Base-by-base conservation (phyloP, 202 grass and related monocot species). In the Setaria italica region DNA sequence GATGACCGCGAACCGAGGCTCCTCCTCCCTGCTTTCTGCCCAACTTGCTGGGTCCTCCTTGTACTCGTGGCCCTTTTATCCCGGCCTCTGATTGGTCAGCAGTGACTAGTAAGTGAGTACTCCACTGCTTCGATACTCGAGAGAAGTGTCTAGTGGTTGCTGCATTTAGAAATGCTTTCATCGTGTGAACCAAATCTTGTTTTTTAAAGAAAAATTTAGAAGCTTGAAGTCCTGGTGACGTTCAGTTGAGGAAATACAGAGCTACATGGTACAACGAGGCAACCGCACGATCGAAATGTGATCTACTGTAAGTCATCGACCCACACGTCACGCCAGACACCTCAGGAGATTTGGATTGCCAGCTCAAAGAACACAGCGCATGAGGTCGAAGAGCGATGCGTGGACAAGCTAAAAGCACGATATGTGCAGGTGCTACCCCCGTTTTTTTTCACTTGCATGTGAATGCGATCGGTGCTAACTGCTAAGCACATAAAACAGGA, bases 11-110 rank as follows among this genome's bases (percentile, higher is more conserved):
- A 48, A 2, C 11, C 47, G 47, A 8, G 43, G 1, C 43, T 46
- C 42, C 43, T 46, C 43, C 0, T 3, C 15, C 9, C 6, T 3
- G 6, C 83, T 86, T 74, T 83, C 67, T 32, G 68, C 84, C 58
- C 66, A 90, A 77, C 84, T 50, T 71, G 79, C 7, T 58, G 37
- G 83, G 82, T 48, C 48, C 41, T 12, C 17, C 20, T 20, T 34
- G 46, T 6, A 10, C 29, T 19, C 25, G 49, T 41, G 32, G 35
- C 74, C 25, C 43, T 50, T 70, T 80, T 10, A 33, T 56, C 43
- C 67, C 20, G 30, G 50, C 9, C 14, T 53, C 55, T 48, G n/a
- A 66, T 76, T 41, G 51, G 48, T 11, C 9, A 59, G 4, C 0
- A 2, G 33, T 25, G 32, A 41, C 33, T 1, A 20, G 1, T 15